phyloP scores from a whole-genome alignment of 2,329 filamentous ascomycete species.

The Microdochium bolleyi region DNA sequence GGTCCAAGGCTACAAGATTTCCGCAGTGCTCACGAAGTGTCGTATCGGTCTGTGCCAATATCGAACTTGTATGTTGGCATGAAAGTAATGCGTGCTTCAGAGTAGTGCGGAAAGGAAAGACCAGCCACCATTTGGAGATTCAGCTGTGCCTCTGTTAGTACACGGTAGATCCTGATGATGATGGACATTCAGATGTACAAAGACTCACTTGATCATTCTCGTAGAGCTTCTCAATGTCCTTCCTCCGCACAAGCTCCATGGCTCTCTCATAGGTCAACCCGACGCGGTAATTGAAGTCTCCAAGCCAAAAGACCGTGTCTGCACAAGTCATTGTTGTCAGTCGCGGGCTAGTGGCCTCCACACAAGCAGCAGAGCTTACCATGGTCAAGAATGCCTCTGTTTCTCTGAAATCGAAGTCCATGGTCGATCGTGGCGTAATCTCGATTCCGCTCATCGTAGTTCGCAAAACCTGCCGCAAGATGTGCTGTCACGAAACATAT shows the following conservation, averaged over 20 bases:
- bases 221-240: conserved; percentile 72
- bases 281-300: conserved; percentile 98
- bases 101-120: conserved; percentile 83
- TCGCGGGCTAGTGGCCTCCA: conserved; percentile 9
- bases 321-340: conserved; percentile 6
- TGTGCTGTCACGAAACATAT: conserved; percentile 96
- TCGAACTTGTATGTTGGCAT: conserved; percentile 95
- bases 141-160: conserved; percentile 40
- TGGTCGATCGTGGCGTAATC: conserved; percentile 87
- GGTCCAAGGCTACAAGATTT: neutral
- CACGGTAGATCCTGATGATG: neutral
- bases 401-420: conserved; percentile 84
- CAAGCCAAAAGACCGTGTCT: conserved; percentile 82
- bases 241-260: conserved; percentile 61
- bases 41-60: conserved; percentile 78
- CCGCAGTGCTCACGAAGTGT: conserved; percentile 63
- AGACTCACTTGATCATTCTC: conserved; percentile 82
- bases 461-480: conserved; percentile 89
- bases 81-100: conserved; percentile 81
- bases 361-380: conserved; percentile 33
- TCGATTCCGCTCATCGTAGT: conserved; percentile 91
- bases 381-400: conserved; percentile 86
- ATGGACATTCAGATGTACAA: neutral
- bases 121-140: conserved; percentile 96
- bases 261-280: conserved; percentile 74